Base-by-base conservation (phyloP, 2,329 filamentous ascomycete species). In the Geosmithia flava region DNA sequence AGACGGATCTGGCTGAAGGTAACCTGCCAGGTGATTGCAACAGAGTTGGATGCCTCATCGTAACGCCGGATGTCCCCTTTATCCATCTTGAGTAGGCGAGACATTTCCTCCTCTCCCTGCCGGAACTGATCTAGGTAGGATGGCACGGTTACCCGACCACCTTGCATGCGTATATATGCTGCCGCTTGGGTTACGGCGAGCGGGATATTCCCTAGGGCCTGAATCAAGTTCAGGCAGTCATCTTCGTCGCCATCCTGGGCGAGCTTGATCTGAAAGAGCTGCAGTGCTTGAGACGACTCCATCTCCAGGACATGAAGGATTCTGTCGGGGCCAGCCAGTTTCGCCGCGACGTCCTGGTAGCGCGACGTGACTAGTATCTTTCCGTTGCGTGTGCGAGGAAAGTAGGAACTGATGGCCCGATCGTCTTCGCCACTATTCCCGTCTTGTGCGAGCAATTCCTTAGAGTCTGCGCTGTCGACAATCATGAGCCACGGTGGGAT, bases 1-100 rank as follows among this genome's bases (percentile, higher is more conserved):
- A 53, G 49, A 13, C 58, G 61, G 44, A 73, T 65, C 19, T 67
- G 46, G 16, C 60, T 53, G 48, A 62, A 61, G 6, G 53, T 58
- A 19, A 62, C 50, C 46, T 58, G 53, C 59, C 55, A 62, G 19
- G 58, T 62, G 44, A 48, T 50, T 2, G 56, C 46, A 30, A 61
- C 46, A n/a, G 58, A 55, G 42, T 60, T 61, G 0, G 59, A 59
- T 2, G 50, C 49, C 10, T 44, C 27, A 13, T 51, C 44, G 27
- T 51, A 7, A 13, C 53, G 40, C 20, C 49, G 42, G 17, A 50
- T 43, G 33, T 55, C 50, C 3, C 49, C 51, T 11, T 33, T 19
- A 40, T 53, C 49, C 16, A 23, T 42, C 3, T 37, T 23, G 7
- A 62, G 50, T 42, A 62, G 54, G 33, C 20, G 54, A 10, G 46